Evolutionary conservation across 345 rosid genomes (phyloP), one percentile per base, ranked within the genome.

Genomic region (Lepidium africanum): DNA sequence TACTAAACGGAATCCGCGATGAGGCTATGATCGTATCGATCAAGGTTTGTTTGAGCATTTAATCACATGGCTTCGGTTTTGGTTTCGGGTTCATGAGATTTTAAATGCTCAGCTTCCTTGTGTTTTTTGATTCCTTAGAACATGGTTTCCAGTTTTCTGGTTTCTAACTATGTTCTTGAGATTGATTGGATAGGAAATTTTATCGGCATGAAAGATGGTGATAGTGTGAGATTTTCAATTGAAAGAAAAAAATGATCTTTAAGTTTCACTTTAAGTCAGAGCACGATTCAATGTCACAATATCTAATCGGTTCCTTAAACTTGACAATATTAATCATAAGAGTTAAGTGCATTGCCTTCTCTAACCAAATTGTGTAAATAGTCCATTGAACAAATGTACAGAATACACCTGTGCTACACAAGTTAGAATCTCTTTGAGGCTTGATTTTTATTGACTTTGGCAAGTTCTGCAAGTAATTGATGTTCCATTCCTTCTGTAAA

Each of bases 41-140:
- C 74, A 79, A 88, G 96, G 91, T 88, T 86, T 63, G 96, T 73
- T 73, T 73, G 77, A 73, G 77, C 72, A 66, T 39, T 30, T 63
- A n/a, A 46, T 54, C 45, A 38, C 48, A 30, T 77, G 68, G 66
- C 52, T 74, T 42, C 35, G 53, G 60, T 40, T n/a, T 71, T 10
- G 32, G 40, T 39, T 48, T 65, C 14, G 43, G 45, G 14, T 49
- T 37, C 35, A 49, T 51, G 66, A 16, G 76, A 47, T 64, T 47
- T 65, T 19, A 9, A 58, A 58, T 73, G 77, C 77, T 73, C 77
- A 64, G 75, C 68, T 71, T 70, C 41, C 59, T 52, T 49, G 69
- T 55, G 42, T 42, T 10, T n/a, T 42, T 60, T 46, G 27, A 15
- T 15, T 50, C 10, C n/a, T 9, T 30, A 30, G 57, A 42, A 42